phyloP scores from a whole-genome alignment of 1,284 basidiomycete species.

The Ceratobasidium theobromae region DNA sequence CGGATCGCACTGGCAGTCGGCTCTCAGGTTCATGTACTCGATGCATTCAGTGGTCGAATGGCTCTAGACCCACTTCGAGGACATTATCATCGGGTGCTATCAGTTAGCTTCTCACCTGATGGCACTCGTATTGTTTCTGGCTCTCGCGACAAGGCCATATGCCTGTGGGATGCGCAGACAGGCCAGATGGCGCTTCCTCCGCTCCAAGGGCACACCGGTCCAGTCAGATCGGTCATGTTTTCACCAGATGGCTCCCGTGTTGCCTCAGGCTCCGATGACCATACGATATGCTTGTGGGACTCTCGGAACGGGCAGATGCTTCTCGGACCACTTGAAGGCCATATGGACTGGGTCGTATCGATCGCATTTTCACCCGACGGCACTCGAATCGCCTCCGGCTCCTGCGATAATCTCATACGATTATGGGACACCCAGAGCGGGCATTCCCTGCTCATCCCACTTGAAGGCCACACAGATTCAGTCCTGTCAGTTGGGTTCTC shows the following conservation, averaged over 20 bases:
- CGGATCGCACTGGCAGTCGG: no score
- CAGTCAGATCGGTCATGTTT: constrained; percentile 8
- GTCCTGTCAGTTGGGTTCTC: no score
- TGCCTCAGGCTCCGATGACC: constrained; percentile 25
- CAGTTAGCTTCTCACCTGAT: constrained; percentile 18
- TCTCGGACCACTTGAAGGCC: background rate
- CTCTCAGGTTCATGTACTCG: no score
- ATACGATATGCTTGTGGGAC: constrained; percentile 25
- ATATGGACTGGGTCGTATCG: background rate
- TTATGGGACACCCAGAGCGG: constrained; percentile 17
- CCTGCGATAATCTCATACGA: background rate
- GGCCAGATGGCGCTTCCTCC: background rate
- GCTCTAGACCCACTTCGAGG: no score
- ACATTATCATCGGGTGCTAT: no score
- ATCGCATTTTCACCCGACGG: constrained; percentile 8
- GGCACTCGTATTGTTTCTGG: constrained; percentile 15
- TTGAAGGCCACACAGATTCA: no score
- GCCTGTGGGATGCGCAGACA: constrained; percentile 14
- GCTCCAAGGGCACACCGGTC: background rate
- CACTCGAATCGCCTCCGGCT: background rate
- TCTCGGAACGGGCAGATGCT: background rate
- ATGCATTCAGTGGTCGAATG: no score
- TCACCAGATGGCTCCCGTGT: constrained; percentile 14
- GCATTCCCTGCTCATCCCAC: no score
- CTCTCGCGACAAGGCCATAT: constrained; percentile 12